A percentile compares a stretch with the other conserved stretches of the same genome.
phyloP scores from a whole-genome alignment of 352 stramenopile species.

The Vaucheria bursata region DNA sequence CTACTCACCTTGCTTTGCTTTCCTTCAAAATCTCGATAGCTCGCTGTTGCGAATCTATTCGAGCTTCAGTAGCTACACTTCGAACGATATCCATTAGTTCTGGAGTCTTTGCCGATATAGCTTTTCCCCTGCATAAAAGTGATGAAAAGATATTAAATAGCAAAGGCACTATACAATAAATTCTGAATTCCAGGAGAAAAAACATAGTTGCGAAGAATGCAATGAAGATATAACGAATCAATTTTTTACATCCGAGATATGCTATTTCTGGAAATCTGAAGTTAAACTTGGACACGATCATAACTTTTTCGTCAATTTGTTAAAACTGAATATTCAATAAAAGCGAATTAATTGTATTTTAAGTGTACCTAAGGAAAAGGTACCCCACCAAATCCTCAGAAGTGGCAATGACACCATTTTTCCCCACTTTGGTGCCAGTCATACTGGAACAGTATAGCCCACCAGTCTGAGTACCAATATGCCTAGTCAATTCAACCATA shows the following conservation, averaged over 20 bases:
- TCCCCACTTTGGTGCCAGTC: background rate
- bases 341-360: too few relatives aligned
- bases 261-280: too few relatives aligned
- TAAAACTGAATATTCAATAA: too few relatives aligned
- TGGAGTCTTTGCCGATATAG: conserved; percentile 56
- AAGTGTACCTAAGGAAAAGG: conserved; percentile 6
- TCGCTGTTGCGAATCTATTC: conserved; percentile 58
- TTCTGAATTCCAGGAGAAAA: too few relatives aligned
- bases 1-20: conserved; percentile 47
- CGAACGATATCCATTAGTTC: conserved; percentile 67
- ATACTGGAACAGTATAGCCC: background rate
- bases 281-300: too few relatives aligned
- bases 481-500: conserved; percentile 31
- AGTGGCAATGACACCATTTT: background rate
- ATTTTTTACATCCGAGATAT: too few relatives aligned
- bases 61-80: conserved; percentile 61
- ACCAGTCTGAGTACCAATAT: conserved; percentile 52
- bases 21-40: conserved; percentile 70
- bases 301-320: too few relatives aligned
- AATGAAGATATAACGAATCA: too few relatives aligned
- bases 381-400: background rate
- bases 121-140: conserved; percentile 38
- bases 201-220: too few relatives aligned
- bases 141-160: too few relatives aligned
- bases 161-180: too few relatives aligned